Evolutionary conservation across 208 protist genomes (phyloP).

Genomic region (Acanthamoeba divionensis): DNA sequence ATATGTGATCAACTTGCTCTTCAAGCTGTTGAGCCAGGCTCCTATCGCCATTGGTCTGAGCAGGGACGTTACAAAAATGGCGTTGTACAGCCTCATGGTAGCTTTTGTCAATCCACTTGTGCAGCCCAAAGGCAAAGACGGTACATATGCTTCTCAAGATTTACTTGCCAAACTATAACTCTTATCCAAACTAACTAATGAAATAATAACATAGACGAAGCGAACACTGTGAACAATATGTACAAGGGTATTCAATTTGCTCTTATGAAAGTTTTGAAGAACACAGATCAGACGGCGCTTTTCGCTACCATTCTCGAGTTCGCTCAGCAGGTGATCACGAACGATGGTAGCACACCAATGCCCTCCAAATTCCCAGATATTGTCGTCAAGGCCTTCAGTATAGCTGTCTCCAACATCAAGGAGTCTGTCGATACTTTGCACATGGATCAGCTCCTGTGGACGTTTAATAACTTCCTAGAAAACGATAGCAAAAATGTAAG

Average conservation of each 20-base stretch:
- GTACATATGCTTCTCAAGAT: too few relatives aligned
- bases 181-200: too few relatives aligned
- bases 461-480: conserved; percentile 28
- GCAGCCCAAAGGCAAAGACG: too few relatives aligned
- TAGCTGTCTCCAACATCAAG: background rate
- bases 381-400: conserved; percentile 40
- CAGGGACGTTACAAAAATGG: background rate
- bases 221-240: conserved; percentile 25
- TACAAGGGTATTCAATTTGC: conserved; percentile 48
- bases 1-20: conserved; percentile 34
- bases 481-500: too few relatives aligned
- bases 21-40: conserved; percentile 21
- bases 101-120: conserved; percentile 27
- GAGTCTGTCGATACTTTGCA: conserved; percentile 10
- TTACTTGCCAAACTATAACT: too few relatives aligned
- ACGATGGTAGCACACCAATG: background rate
- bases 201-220: too few relatives aligned
- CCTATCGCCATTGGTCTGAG: background rate
- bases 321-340: background rate
- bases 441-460: conserved; percentile 19
- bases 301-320: conserved; percentile 38
- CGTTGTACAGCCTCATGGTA: background rate
- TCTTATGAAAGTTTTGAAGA: conserved; percentile 4
- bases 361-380: conserved; percentile 27
- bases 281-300: conserved; percentile 46